Base-by-base conservation (phyloP, 1,139 yeast genomes). In the Spathaspora jeffriesii region DNA sequence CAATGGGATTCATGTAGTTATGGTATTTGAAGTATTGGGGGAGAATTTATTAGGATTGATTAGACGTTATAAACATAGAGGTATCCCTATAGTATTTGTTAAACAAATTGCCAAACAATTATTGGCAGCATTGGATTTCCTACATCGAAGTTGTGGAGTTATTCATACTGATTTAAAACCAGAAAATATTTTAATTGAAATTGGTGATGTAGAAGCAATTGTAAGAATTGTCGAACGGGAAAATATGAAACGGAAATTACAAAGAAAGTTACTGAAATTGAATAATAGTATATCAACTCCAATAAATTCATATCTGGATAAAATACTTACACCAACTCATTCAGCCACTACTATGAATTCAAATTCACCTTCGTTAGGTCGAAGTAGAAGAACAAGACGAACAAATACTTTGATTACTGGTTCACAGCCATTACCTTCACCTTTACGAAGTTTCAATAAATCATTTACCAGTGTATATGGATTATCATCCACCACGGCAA, bases 121-220 rank as follows among this genome's bases (percentile, higher is more conserved):
- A 37, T 68, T 89, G 45, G 72, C 85, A 18, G 90, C 93, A 0
- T 70, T 88, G 52, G 96, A 90, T 64, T 89, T 86, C 61, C 69
- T 90, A 53, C 97, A 90, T 62, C 70, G 93, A 41, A 85, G 80
- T 55, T 88, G 96, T 65, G 96, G 96, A n/a, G 85, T 90, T 31
- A 87, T 90, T 50, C 97, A 90, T 66, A 90, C 97, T 0, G 97
- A 90, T 61, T 72, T 90, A 52, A 90, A 90, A 64, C 97, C 97
- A 0, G 97, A 90, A 63, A 90, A 90, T 62, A 86, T 90, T n/a
- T 69, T 90, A 53, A 78, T 89, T 43, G 91, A 87, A 59, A 85
- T 89, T 50, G 86, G 85, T 36, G 90, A 88, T 57, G 92, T 86
- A 30, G 91, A 86, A 57, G 79, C 76, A 50, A 79, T 88, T 54